phyloP scores from a whole-genome alignment of 2,329 filamentous ascomycete genomes.

The Diaporthe vexans region DNA sequence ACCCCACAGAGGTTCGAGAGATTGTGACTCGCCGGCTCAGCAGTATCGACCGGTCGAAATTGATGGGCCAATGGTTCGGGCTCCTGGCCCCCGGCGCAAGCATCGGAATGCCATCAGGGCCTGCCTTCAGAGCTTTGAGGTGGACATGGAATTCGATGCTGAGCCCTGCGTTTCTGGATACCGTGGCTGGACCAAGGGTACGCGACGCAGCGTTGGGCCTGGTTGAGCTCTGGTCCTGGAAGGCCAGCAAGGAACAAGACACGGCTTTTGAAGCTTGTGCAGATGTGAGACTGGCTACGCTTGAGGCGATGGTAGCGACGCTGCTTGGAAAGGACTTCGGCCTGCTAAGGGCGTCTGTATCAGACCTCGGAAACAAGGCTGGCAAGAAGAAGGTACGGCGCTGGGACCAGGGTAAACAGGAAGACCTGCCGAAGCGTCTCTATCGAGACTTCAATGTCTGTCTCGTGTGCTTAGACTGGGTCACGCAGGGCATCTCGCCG shows the following conservation, averaged over 20 bases:
- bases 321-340: constrained; percentile 4
- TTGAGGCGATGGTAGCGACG: constrained; percentile 14
- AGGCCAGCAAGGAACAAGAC: not conserved
- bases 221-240: constrained; percentile 2
- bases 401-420: not conserved
- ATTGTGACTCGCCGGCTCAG: constrained; percentile 13
- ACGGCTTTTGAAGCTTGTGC: not conserved
- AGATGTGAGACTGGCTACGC: constrained; percentile 3
- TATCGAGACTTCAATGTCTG: constrained; percentile 8
- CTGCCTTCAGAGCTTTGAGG: constrained; percentile 10
- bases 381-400: not conserved
- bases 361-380: not conserved
- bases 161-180: constrained; percentile 1
- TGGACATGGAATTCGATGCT: constrained; percentile 14
- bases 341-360: not conserved
- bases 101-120: constrained; percentile 1
- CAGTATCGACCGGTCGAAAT: constrained; percentile 15
- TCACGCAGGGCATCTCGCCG: constrained; percentile 19
- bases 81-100: constrained; percentile 13
- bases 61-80: constrained; percentile 22
- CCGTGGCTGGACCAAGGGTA: constrained; percentile 10
- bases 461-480: constrained; percentile 18
- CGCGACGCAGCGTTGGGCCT: not conserved
- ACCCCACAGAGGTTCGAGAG: not conserved
- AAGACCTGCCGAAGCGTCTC: not conserved